These are phyloP conservation scores for Lentinula guzmanii DNA, from an alignment of 768 basidiomycete species.

Conservation along the genomic window DNA sequence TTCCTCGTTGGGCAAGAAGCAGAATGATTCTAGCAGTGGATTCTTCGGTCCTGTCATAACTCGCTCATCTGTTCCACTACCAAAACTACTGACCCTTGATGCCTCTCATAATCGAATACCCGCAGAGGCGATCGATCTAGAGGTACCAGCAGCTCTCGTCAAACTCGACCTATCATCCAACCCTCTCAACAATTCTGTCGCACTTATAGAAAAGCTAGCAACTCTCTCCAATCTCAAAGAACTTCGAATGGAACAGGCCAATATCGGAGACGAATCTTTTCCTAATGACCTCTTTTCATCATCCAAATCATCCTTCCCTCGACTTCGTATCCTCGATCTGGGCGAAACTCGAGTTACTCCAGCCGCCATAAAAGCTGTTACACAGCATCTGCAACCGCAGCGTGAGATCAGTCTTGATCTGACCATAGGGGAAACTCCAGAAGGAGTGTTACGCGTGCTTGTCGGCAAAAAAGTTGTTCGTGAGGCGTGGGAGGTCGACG, in stretches of 20 bases:
- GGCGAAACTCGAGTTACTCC: constrained; percentile 56
- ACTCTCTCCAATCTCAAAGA: constrained; percentile 49
- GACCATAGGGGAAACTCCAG: constrained; percentile 45
- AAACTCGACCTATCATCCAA: constrained; percentile 65
- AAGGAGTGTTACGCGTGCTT: constrained; percentile 47
- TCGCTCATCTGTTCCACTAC: constrained; percentile 60
- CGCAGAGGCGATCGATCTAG: constrained; percentile 44
- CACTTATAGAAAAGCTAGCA: constrained; percentile 42
- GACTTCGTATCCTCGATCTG: constrained; percentile 54
- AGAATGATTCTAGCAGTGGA: constrained; percentile 23
- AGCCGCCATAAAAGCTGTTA: constrained; percentile 36
- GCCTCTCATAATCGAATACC: constrained; percentile 63
- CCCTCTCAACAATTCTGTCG: constrained; percentile 38
- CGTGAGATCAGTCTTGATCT: constrained; percentile 51
- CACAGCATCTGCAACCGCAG: constrained; percentile 20
- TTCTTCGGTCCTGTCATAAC: constrained; percentile 62
- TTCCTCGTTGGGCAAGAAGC: neutral
- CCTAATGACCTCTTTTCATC: constrained; percentile 27
- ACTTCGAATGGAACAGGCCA: constrained; percentile 47
- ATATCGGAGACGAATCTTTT: constrained; percentile 58
- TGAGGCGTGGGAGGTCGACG: constrained; percentile 78
- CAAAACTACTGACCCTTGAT: constrained; percentile 57
- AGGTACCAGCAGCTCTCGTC: constrained; percentile 45
- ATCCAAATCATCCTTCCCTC: constrained; percentile 34
- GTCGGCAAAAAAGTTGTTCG: constrained; percentile 67